Percentiles rank a stretch among this genome's conserved stretches.
Conservation (phyloP, 2,329 filamentous ascomycete genomes). For the Trichoderma hamatum region DNA sequence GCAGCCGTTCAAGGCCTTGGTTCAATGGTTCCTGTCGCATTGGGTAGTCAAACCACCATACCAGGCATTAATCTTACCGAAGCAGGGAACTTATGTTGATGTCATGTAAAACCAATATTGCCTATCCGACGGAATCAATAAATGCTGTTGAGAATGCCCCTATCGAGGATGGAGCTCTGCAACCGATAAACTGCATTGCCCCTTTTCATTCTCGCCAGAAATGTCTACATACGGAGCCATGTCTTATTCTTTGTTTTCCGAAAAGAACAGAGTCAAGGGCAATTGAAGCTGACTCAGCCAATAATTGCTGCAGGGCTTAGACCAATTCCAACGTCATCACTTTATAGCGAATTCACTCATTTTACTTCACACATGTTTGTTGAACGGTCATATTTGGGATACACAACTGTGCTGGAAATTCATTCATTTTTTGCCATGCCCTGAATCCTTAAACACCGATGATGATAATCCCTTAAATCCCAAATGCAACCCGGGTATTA, state of each 20-base stretch:
- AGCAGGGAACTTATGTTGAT: neutral
- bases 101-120: neutral
- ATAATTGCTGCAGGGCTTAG: neutral
- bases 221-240: neutral
- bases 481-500: constrained; percentile 47
- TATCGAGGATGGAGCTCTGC: neutral
- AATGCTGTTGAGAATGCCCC: neutral
- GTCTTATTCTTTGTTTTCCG: neutral
- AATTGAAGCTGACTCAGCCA: neutral
- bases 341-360: constrained; percentile 8
- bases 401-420: constrained; percentile 42
- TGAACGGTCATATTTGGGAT: constrained; percentile 24
- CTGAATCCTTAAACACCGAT: constrained; percentile 47
- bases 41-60: neutral
- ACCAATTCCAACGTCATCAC: neutral
- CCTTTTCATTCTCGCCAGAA: neutral
- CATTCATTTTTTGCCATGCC: constrained; percentile 48
- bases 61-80: constrained; percentile 4
- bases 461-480: constrained; percentile 42
- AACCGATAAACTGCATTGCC: neutral
- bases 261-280: neutral
- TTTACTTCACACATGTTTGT: constrained; percentile 15
- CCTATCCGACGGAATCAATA: neutral
- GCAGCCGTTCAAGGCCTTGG: neutral
- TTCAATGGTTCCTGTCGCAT: neutral